phyloP scores from a whole-genome alignment of 352 stramenopile genomes.

The Phytopythium sindhum region DNA sequence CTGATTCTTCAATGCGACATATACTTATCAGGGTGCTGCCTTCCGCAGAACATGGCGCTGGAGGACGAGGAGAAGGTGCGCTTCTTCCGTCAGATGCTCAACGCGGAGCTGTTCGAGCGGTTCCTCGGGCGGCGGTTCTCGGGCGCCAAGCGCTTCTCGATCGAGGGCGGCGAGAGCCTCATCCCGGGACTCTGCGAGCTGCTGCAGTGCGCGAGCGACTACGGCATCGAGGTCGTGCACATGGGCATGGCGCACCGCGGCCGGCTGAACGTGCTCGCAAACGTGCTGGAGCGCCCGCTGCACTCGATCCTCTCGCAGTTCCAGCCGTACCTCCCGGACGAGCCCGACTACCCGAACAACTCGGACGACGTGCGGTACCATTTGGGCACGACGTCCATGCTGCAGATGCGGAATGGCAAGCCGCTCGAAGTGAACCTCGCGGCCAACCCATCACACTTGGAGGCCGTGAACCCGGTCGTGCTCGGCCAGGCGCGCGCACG shows the following conservation, averaged over 20 bases:
- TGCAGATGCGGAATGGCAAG: slow-evolving; percentile 66
- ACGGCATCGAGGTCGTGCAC: slow-evolving; percentile 96
- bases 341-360: slow-evolving; percentile 84
- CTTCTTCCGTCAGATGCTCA: slow-evolving; percentile 94
- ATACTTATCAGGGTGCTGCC: neutral
- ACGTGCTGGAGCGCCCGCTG: slow-evolving; percentile 97
- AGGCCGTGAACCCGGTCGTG: slow-evolving; percentile 98
- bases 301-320: slow-evolving; percentile 92
- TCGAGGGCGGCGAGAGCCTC: slow-evolving; percentile 97
- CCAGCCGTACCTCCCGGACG: slow-evolving; percentile 81
- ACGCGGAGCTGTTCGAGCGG: slow-evolving; percentile 96
- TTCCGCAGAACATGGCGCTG: slow-evolving; percentile 33
- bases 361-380: slow-evolving; percentile 89
- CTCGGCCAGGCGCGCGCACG: slow-evolving; percentile 94
- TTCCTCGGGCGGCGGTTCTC: slow-evolving; percentile 95
- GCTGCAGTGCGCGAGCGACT: slow-evolving; percentile 93
- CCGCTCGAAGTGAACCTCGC: slow-evolving; percentile 86
- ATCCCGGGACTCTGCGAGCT: slow-evolving; percentile 95
- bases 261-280: slow-evolving; percentile 97
- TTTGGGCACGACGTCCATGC: slow-evolving; percentile 71
- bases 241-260: slow-evolving; percentile 99
- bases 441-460: slow-evolving; percentile 98
- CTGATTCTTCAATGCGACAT: too few species aligned
- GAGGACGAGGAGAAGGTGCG: slow-evolving; percentile 89
- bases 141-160: slow-evolving; percentile 97